A percentile compares a stretch with the other conserved stretches of the same genome.
Conservation (phyloP, 225 moss, liverwort and hornwort genomes). For the Marchantia polymorpha region DNA sequence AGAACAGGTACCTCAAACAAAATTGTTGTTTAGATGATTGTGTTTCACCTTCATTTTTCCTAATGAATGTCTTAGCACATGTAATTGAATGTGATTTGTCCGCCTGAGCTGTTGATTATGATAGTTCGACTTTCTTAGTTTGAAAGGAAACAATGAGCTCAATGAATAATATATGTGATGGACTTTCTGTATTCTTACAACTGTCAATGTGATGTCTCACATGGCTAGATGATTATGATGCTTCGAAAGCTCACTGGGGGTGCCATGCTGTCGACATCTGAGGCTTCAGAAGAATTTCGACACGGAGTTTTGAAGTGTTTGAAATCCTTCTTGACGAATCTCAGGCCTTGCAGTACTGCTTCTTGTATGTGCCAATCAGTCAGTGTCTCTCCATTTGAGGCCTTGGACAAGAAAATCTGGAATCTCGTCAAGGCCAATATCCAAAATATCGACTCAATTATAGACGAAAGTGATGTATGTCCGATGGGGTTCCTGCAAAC, state of each 20-base stretch:
- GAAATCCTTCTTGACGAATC: slow-evolving; percentile 50
- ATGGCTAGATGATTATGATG: slow-evolving; percentile 55
- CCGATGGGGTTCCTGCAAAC: slow-evolving; percentile 69
- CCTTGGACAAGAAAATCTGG: slow-evolving; percentile 46
- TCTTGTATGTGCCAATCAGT: slow-evolving; percentile 57
- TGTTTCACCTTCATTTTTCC: neutral
- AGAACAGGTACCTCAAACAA: slow-evolving; percentile 50
- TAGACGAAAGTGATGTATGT: slow-evolving; percentile 45
- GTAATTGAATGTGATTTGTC: neutral
- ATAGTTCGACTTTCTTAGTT: neutral
- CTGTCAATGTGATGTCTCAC: neutral
- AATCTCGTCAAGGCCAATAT: slow-evolving; percentile 24
- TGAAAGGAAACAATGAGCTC: neutral
- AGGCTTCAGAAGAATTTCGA: slow-evolving; percentile 93
- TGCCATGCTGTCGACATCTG: slow-evolving; percentile 65
- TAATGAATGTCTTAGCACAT: too few species aligned
- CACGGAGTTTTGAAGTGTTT: slow-evolving; percentile 71
- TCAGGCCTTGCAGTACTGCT: slow-evolving; percentile 46
- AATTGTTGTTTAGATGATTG: neutral
- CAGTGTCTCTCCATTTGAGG: slow-evolving; percentile 56
- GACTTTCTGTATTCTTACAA: neutral
- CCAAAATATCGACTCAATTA: slow-evolving; percentile 1
- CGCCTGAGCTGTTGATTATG: neutral
- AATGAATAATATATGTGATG: neutral
- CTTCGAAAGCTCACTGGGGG: slow-evolving; percentile 73